These are phyloP conservation scores for Russula dissimulans DNA, from an alignment of 768 basidiomycete genomes.

Conservation along the genomic window DNA sequence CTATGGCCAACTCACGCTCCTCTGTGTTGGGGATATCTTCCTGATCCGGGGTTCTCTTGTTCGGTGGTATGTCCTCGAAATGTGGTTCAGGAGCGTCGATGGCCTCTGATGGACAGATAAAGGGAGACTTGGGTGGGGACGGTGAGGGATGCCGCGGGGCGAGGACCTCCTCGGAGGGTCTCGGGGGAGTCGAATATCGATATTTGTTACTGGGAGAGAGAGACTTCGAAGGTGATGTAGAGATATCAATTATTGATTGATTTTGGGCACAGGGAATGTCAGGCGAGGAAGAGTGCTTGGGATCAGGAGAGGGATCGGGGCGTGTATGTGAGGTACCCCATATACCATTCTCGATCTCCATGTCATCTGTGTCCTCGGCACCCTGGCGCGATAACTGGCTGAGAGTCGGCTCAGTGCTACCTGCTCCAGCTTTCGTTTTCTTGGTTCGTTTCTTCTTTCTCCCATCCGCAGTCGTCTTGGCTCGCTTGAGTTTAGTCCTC, in stretches of 20 bases:
- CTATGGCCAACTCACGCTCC: neutral
- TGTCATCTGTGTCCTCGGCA: conserved; percentile 45
- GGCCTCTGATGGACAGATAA: neutral
- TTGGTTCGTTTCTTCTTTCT: conserved; percentile 29
- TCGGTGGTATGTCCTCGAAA: neutral
- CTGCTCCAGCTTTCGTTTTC: conserved; percentile 20
- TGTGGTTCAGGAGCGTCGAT: neutral
- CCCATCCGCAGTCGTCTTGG: conserved; percentile 29
- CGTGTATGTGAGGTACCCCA: conserved; percentile 3
- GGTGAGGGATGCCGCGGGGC: neutral
- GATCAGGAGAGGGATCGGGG: neutral
- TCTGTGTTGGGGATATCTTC: neutral
- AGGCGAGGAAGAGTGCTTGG: conserved; percentile 19
- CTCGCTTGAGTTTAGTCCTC: conserved; percentile 32
- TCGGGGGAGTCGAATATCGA: neutral
- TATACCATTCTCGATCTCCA: conserved; percentile 43
- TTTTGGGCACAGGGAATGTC: conserved; percentile 14
- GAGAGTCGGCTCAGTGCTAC: conserved; percentile 21
- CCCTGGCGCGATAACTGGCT: conserved; percentile 39
- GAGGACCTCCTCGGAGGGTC: neutral
- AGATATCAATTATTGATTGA: conserved; percentile 17
- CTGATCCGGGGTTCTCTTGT: neutral
- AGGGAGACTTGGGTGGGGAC: neutral
- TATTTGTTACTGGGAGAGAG: neutral
- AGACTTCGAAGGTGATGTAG: conserved; percentile 12